These are phyloP conservation scores for Cruciata laevipes DNA, from an alignment of 257 asterid species.

Conservation along the genomic window DNA sequence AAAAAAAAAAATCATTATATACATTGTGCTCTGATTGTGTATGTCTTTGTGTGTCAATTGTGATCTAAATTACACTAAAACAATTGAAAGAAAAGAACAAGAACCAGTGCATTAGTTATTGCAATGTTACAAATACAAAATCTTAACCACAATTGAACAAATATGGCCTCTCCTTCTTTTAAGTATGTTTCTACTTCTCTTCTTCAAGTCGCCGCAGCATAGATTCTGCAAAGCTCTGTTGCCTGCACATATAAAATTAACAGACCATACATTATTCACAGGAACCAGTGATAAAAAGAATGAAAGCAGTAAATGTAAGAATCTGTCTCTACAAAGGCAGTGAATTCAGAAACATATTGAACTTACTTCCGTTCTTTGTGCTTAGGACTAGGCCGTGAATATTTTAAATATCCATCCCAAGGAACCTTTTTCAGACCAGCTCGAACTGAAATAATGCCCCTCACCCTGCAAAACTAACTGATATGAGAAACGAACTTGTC, in stretches of 20 bases:
- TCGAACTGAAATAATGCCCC: constrained; percentile 87
- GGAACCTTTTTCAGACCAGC: constrained; percentile 71
- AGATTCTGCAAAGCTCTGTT: constrained; percentile 76
- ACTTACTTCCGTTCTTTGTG: constrained; percentile 90
- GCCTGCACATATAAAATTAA: constrained; percentile 42
- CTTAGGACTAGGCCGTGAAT: constrained; percentile 95
- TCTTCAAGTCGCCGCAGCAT: constrained; percentile 68
- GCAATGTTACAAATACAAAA: background rate
- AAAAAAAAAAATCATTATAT: too few relatives aligned
- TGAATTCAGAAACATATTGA: background rate
- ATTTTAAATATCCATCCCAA: constrained; percentile 78
- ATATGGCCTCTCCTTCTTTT: background rate
- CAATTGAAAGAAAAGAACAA: too few relatives aligned
- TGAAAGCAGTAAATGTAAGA: too few relatives aligned
- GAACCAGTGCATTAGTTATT: too few relatives aligned
- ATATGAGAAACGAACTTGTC: background rate
- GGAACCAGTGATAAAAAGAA: too few relatives aligned
- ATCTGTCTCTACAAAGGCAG: background rate
- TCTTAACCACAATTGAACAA: background rate
- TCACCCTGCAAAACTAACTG: constrained; percentile 49
- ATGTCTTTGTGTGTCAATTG: background rate
- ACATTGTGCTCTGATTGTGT: too few relatives aligned
- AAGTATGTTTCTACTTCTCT: constrained; percentile 37
- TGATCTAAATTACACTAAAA: too few relatives aligned
- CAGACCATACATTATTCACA: too few relatives aligned